Evolutionary conservation across 2,329 filamentous ascomycete genomes (phyloP).

Genomic region (Beauveria sp.): DNA sequence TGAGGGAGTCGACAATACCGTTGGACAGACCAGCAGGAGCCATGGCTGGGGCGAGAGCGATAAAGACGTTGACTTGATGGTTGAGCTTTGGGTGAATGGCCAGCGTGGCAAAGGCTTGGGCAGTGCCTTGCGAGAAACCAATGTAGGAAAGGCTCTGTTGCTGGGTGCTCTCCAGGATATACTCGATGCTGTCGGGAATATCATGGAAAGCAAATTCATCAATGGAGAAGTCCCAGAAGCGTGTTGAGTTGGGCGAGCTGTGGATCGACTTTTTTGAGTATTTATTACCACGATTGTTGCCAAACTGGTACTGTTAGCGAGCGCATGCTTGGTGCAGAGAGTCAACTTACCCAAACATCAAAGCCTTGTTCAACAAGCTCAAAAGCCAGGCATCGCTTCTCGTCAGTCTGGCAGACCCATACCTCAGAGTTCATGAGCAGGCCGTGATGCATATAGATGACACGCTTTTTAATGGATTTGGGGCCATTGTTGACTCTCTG

Average conservation of each 20-base stretch:
- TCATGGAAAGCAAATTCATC: constrained; percentile 98
- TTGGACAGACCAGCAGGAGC: constrained; percentile 85
- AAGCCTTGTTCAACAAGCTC: constrained; percentile 83
- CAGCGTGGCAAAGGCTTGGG: constrained; percentile 89
- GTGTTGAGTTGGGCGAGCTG: constrained; percentile 61
- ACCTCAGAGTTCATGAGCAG: constrained; percentile 98
- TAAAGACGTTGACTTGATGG: constrained; percentile 89
- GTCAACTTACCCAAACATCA: constrained; percentile 76
- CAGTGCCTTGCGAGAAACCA: constrained; percentile 94
- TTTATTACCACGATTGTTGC: constrained; percentile 97
- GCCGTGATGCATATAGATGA: constrained; percentile 92
- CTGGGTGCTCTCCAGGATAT: constrained; percentile 76
- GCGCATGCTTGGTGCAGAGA: background rate
- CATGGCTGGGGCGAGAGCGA: constrained; percentile 94
- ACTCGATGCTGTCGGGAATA: constrained; percentile 89
- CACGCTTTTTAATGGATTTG: constrained; percentile 65
- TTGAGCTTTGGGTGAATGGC: constrained; percentile 91
- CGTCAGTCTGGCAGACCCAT: constrained; percentile 89
- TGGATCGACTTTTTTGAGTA: constrained; percentile 93
- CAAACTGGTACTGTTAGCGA: constrained; percentile 51
- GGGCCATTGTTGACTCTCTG: constrained; percentile 66
- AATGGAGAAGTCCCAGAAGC: constrained; percentile 97
- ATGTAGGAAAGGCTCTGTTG: constrained; percentile 88
- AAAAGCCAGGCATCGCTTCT: constrained; percentile 80
- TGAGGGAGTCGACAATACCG: constrained; percentile 82